These are phyloP conservation scores for Crataegus laevigata DNA, from an alignment of 306 rosid genomes.

Conservation along the genomic window DNA sequence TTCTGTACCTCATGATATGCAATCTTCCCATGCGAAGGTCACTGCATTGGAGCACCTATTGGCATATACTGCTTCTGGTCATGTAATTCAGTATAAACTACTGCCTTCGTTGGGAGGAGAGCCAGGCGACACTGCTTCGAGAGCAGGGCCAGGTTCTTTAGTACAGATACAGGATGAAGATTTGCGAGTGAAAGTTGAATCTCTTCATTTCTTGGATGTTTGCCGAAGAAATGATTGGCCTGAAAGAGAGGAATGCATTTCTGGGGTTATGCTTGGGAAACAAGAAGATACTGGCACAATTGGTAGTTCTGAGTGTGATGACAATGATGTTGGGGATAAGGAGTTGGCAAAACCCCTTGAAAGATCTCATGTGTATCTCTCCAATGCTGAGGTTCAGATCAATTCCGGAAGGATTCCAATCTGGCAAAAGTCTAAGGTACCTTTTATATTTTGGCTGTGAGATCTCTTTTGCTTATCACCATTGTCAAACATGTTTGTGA, in stretches of 20 bases:
- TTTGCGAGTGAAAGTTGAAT: slow-evolving; percentile 82
- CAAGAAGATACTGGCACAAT: slow-evolving; percentile 34
- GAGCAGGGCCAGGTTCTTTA: slow-evolving; percentile 43
- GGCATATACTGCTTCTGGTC: slow-evolving; percentile 79
- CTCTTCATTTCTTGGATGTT: slow-evolving; percentile 94
- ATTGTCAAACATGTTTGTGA: slow-evolving; percentile 16
- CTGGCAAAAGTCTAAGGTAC: slow-evolving; percentile 87
- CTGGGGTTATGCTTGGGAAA: slow-evolving; percentile 38
- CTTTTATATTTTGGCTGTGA: slow-evolving; percentile 11
- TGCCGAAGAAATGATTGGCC: slow-evolving; percentile 89
- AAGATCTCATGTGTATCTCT: slow-evolving; percentile 50
- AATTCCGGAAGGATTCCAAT: slow-evolving; percentile 77
- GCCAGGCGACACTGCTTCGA: slow-evolving; percentile 46
- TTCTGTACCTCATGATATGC: slow-evolving; percentile 45
- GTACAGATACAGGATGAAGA: slow-evolving; percentile 75
- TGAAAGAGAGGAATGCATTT: slow-evolving; percentile 63
- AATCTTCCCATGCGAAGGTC: slow-evolving; percentile 27
- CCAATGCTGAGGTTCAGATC: slow-evolving; percentile 87
- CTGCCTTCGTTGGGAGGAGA: slow-evolving; percentile 65
- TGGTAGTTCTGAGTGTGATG: slow-evolving; percentile 51
- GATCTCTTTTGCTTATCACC: slow-evolving; percentile 13
- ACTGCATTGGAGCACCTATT: slow-evolving; percentile 74
- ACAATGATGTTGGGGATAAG: slow-evolving; percentile 32
- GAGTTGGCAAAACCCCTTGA: slow-evolving; percentile 35
- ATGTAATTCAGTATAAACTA: slow-evolving; percentile 69